Evolutionary conservation across 2,329 filamentous ascomycete genomes (phyloP), one percentile per base, ranked within the genome.

Genomic region (Colletotrichum paranaense): DNA sequence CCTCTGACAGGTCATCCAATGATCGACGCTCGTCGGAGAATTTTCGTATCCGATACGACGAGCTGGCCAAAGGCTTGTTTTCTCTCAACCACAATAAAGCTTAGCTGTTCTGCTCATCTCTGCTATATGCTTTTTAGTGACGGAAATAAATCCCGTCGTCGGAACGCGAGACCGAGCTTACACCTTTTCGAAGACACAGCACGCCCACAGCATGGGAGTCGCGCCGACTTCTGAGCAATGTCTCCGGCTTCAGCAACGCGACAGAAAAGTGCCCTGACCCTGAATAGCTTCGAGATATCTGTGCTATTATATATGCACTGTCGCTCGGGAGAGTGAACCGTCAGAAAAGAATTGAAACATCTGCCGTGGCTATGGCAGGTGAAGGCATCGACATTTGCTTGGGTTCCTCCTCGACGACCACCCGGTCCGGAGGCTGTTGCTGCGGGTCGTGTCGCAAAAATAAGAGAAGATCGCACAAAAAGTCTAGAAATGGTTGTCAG

Each of bases 401-500:
- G 7, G 58, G 35, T 8, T 14, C 32, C 12, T 16, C 35, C 32
- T 46, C 58, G 3, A 26, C n/a, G 14, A 26, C 5, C 38, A 42
- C 4, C 22, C 35, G 14, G 6, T 7, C 16, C 58, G 22, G 35
- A 60, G 35, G 35, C 38, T 46, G 58, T 26, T 60, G 35, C 58
- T 60, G 58, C 35, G 35, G 58, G 6, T 60, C 58, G 22, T 60
- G 58, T 24, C 35, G 58, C 11, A 60, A 28, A 12, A 60, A 28
- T 5, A 35, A 38, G 32, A 60, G 35, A 26, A 32, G 58, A 5
- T 60, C 35, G 16, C 58, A 60, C 58, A 60, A 46, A 22, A 75
- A 74, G 35, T 75, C 74, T 7, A 68, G 74, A 4, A 60, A 63
- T 8, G 74, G 74, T 7, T 75, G 74, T 57, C 64, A 57, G 16